Evolutionary conservation across 148 eudicot species (phyloP).

Genomic region (Arbutus unedo): DNA sequence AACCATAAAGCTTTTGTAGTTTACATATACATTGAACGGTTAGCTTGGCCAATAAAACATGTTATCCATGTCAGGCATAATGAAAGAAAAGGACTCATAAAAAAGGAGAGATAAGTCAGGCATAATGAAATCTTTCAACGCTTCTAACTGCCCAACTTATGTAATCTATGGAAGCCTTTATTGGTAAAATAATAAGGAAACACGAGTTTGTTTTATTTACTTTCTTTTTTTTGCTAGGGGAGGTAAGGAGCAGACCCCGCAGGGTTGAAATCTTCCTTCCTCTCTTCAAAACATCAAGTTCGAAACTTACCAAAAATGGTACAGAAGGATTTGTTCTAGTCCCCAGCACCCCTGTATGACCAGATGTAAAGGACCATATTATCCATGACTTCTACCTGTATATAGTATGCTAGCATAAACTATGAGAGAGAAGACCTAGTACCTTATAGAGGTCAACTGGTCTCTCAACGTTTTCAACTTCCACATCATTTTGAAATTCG

Average conservation of each 20-base stretch:
- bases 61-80: neutral
- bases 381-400: neutral
- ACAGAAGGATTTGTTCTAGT: neutral
- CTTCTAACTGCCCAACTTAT: neutral
- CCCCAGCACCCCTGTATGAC: neutral
- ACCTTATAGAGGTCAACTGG: constrained; percentile 98
- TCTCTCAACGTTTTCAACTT: constrained; percentile 79
- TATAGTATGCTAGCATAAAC: neutral
- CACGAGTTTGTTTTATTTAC: neutral
- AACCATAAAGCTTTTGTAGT: neutral
- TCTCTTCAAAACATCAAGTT: neutral
- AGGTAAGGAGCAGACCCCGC: constrained; percentile 4
- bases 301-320: neutral
- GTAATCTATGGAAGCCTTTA: neutral
- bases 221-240: neutral
- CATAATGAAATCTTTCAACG: neutral
- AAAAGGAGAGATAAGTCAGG: neutral
- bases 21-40: neutral
- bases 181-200: neutral
- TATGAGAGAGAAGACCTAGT: constrained; percentile 10
- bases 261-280: neutral
- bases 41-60: neutral
- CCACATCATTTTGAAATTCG: constrained; percentile 47
- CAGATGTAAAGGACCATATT: neutral
- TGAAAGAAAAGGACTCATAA: neutral